phyloP scores from a whole-genome alignment of 139 green algal species.

The Volvox africanus region DNA sequence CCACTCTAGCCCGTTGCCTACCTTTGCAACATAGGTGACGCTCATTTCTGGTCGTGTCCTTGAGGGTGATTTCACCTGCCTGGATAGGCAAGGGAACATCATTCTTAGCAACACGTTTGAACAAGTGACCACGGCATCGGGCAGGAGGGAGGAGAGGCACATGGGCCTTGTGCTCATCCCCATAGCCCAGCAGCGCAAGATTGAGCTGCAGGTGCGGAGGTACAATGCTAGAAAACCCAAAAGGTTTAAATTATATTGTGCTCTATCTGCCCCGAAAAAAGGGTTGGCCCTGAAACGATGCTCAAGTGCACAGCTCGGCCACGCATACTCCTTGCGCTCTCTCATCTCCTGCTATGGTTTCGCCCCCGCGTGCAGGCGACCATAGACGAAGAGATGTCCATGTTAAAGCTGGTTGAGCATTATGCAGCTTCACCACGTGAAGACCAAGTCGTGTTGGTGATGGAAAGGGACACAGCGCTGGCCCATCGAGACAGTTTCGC shows the following conservation, averaged over 20 bases:
- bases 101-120: slow-evolving; percentile 69
- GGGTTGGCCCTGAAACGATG: too few relatives aligned
- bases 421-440: not conserved
- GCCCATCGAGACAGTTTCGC: too few relatives aligned
- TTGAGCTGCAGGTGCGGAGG: slow-evolving; percentile 43
- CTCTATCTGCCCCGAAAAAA: too few relatives aligned
- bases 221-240: too few relatives aligned
- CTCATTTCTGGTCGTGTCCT: slow-evolving; percentile 60
- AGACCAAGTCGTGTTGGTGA: too few relatives aligned
- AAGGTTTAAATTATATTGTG: too few relatives aligned
- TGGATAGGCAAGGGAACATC: slow-evolving; percentile 80
- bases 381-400: slow-evolving; percentile 25
- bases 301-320: too few relatives aligned
- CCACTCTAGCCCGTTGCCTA: too few relatives aligned
- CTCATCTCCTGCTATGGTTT: not conserved
- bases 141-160: slow-evolving; percentile 19
- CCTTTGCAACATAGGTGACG: slow-evolving; percentile 52
- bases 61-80: slow-evolving; percentile 69
- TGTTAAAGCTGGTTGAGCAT: slow-evolving; percentile 20
- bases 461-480: too few relatives aligned
- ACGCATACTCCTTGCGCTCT: not conserved
- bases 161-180: slow-evolving; percentile 62
- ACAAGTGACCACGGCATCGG: not conserved
- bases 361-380: not conserved
- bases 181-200: slow-evolving; percentile 49